Percentiles rank a stretch among this genome's conserved stretches.
Evolutionary conservation across 306 rosid species (phyloP).

Genomic region (Quercus bicolor): DNA sequence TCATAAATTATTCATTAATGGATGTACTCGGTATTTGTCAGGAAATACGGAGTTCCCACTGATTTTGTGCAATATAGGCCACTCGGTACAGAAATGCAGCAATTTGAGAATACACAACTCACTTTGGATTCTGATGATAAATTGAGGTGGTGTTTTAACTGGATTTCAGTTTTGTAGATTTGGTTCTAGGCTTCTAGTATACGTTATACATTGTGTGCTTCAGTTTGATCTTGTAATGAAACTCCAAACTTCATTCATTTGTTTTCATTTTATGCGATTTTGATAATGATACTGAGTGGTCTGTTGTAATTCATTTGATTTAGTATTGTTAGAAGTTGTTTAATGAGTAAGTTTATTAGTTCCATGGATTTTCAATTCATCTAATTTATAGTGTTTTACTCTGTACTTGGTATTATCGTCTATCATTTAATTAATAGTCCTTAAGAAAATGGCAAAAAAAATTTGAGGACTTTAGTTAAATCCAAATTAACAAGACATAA

Average conservation of each 20-base stretch:
- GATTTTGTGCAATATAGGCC: slow-evolving; percentile 40
- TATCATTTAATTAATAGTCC: too few relatives aligned
- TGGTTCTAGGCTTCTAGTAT: neutral
- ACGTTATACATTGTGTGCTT: neutral
- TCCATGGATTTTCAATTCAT: neutral
- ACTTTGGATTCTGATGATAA: slow-evolving; percentile 67
- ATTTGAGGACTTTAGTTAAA: too few relatives aligned
- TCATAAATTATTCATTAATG: neutral
- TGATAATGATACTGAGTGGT: neutral
- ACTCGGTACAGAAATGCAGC: slow-evolving; percentile 48
- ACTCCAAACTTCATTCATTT: neutral
- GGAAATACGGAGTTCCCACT: slow-evolving; percentile 17
- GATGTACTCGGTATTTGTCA: slow-evolving; percentile 33
- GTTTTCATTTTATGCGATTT: neutral
- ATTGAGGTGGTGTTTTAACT: slow-evolving; percentile 8
- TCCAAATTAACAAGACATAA: too few relatives aligned
- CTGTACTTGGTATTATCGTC: neutral
- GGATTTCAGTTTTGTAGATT: slow-evolving; percentile 12
- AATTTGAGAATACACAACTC: slow-evolving; percentile 42
- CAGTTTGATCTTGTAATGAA: neutral
- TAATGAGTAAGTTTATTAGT: neutral
- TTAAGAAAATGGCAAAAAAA: too few relatives aligned
- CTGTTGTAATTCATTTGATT: neutral
- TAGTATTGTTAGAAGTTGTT: neutral
- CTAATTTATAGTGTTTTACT: neutral